phyloP scores from a whole-genome alignment of 129 eudicot species.

The Flaveria ramosissima region DNA sequence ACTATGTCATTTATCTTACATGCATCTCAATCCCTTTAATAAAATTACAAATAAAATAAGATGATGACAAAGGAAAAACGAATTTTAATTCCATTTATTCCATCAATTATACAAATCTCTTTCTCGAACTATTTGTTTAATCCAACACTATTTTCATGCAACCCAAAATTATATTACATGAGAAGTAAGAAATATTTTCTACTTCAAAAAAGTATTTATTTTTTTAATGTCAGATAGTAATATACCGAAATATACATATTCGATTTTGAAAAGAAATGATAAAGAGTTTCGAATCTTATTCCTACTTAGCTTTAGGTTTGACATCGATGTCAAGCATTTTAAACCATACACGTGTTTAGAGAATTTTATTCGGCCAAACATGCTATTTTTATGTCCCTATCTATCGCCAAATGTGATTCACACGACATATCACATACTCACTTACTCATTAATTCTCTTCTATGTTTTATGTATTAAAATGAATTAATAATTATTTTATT shows the following conservation, averaged over 20 bases:
- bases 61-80: too few species aligned
- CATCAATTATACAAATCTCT: too few species aligned
- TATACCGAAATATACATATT: background rate
- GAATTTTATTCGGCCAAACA: background rate
- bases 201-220: too few species aligned
- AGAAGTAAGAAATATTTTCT: too few species aligned
- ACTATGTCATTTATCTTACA: too few species aligned
- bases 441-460: background rate
- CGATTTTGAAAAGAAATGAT: background rate
- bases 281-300: slow-evolving; percentile 7
- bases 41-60: too few species aligned
- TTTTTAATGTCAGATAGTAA: background rate
- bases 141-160: too few species aligned
- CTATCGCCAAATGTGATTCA: background rate
- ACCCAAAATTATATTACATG: too few species aligned
- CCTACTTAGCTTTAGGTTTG: background rate
- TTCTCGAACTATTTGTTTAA: too few species aligned
- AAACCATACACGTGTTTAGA: background rate
- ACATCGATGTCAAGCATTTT: background rate
- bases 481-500: background rate
- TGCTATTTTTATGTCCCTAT: background rate
- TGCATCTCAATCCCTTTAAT: too few species aligned
- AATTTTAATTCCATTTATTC: too few species aligned
- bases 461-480: background rate
- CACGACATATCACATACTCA: background rate